phyloP scores from a whole-genome alignment of 768 basidiomycete species.

The Mycena amicta region DNA sequence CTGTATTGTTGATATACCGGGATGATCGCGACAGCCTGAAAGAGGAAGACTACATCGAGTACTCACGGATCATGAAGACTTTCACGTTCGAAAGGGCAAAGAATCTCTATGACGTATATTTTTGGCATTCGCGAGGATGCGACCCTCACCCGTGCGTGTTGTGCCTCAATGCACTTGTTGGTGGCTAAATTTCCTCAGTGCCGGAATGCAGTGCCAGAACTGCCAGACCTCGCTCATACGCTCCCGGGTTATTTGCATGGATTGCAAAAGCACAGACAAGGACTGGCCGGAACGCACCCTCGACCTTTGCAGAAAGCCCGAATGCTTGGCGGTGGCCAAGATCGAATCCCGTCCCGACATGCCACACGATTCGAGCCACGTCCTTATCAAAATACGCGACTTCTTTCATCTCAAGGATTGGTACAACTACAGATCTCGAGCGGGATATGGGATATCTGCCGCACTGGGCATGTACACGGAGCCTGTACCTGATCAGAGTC shows the following conservation, averaged over 20 bases:
- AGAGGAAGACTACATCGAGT: not conserved
- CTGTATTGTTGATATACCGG: not conserved
- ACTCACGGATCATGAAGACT: not conserved
- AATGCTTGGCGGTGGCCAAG: constrained; percentile 4
- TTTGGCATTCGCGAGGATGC: constrained; percentile 5
- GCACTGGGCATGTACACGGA: too few species aligned
- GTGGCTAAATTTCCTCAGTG: too few species aligned
- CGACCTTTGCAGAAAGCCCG: constrained; percentile 12
- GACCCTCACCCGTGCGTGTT: constrained; percentile 10
- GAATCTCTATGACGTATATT: constrained; percentile 3
- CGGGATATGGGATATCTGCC: too few species aligned
- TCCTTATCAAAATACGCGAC: constrained; percentile 7
- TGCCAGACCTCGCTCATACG: not conserved
- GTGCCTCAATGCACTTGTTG: not conserved
- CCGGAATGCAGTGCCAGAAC: constrained; percentile 2
- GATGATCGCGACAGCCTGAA: not conserved
- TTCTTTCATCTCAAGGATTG: constrained; percentile 8
- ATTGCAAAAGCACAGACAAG: constrained; percentile 5
- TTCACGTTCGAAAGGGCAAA: constrained; percentile 5
- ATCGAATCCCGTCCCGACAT: not conserved
- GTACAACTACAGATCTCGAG: not conserved
- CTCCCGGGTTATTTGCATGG: constrained; percentile 11
- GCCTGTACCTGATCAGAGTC: too few species aligned
- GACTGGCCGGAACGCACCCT: not conserved
- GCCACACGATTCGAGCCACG: constrained; percentile 4